Percentiles rank a stretch among this genome's conserved stretches.
phyloP scores from a whole-genome alignment of 169 alveolate genomes.

The Condylostoma magnum region DNA sequence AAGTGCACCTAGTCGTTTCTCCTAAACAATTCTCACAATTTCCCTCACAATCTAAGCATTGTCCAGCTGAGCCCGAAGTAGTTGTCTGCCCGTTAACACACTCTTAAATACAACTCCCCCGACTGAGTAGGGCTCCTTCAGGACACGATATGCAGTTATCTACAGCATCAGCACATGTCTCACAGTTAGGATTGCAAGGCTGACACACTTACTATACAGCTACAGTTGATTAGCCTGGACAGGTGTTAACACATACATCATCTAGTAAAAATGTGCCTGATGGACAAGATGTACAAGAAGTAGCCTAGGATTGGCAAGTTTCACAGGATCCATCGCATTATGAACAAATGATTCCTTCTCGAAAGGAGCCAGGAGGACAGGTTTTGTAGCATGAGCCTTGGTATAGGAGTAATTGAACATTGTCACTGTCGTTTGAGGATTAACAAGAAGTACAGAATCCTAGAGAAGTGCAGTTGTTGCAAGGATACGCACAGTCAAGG shows the following conservation, averaged over 20 bases:
- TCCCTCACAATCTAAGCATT: conserved; percentile 2
- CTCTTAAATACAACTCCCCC: not conserved
- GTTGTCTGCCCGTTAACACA: conserved; percentile 3
- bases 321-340: not conserved
- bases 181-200: not conserved
- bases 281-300: not conserved
- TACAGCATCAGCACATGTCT: not conserved
- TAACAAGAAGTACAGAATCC: conserved; percentile 5
- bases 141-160: not conserved
- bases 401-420: not conserved
- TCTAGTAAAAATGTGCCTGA: not conserved
- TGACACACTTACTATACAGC: not conserved
- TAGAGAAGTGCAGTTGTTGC: conserved; percentile 21
- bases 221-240: not conserved
- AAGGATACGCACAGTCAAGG: conserved; percentile 14
- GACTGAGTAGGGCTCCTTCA: not conserved
- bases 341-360: not conserved
- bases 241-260: not conserved
- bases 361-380: conserved; percentile 18
- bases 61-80: not conserved
- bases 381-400: not conserved
- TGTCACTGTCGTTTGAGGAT: not conserved
- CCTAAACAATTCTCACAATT: conserved; percentile 9
- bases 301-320: not conserved
- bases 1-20: not conserved